Evolutionary conservation across 805 yeast genomes (phyloP), one percentile per base, ranked within the genome.

Genomic region (Yarrowia bubula): DNA sequence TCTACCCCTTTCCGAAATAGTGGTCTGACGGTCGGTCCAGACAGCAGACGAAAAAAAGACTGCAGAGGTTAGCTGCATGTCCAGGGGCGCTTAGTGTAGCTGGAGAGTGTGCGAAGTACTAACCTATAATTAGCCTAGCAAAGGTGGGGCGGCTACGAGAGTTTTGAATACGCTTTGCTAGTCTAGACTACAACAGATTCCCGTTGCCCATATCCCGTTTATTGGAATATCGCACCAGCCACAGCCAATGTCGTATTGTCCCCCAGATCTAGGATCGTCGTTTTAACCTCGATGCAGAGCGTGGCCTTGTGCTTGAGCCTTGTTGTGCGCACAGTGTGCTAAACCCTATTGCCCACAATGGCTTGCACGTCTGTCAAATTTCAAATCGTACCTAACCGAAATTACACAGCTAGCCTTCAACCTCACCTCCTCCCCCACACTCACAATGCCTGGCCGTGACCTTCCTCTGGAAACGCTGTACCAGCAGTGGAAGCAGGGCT

Each of bases 401-500:
- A 48, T 35, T 48, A 48, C 41, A 17, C 11, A 14, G 17, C 28
- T 22, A 22, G 28, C 28, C 28, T 22, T 14, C 22, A 46, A 46
- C 53, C 39, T 47, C 53, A 47, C 53, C 33, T 33, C 10, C 18
- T 22, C n/a, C 28, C 51, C n/a, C 18, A 17, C 31, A 50, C 58
- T 18, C 58, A 38, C 58, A 51, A 58, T 58, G 64, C 51, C 64
- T 11, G 51, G 50, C 10, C 43, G 42, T 33, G 51, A 44, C 42
- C 8, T 58, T 33, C 51, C 64, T 42, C 43, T 58, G 64, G 64
- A 58, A 37, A 43, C 50, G 31, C 43, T 58, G 43, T 58, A 58
- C 35, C 50, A 58, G 33, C 64, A 43, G 37, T 58, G 64, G 64
- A 58, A 58, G 35, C 64, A 33, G 64, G 51, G 43, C 7, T 58